Percentiles rank a stretch among this genome's conserved stretches.
These are phyloP conservation scores for Plenodomus tracheiphilus DNA, from an alignment of 2,329 filamentous ascomycete species.

Conservation along the genomic window DNA sequence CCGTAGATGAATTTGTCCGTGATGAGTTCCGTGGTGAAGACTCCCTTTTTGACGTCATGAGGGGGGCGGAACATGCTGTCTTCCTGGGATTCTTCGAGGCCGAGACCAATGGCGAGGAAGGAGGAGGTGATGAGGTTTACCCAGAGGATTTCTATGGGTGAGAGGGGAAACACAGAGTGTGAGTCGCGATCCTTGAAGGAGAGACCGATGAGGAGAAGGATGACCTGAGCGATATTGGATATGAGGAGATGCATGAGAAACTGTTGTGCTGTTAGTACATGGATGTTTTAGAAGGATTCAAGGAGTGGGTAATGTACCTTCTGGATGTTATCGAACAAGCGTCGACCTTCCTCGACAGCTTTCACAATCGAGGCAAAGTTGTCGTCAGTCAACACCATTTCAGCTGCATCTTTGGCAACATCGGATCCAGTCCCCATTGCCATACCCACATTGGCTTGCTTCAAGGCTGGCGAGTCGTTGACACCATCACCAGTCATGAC, in stretches of 20 bases:
- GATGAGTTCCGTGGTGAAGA: conserved; percentile 53
- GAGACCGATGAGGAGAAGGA: conserved; percentile 52
- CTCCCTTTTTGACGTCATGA: conserved; percentile 47
- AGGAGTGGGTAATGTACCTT: conserved; percentile 27
- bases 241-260: conserved; percentile 55
- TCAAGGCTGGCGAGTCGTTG: conserved; percentile 47
- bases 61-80: conserved; percentile 54
- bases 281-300: conserved; percentile 1
- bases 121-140: conserved; percentile 54
- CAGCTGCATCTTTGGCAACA: conserved; percentile 47
- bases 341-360: conserved; percentile 46
- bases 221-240: conserved; percentile 54
- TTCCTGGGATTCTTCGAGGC: conserved; percentile 50
- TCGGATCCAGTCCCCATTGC: conserved; percentile 48
- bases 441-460: conserved; percentile 48
- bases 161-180: conserved; percentile 51
- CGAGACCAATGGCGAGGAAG: conserved; percentile 53
- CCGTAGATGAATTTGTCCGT: conserved; percentile 55
- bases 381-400: conserved; percentile 48
- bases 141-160: conserved; percentile 54
- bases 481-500: conserved; percentile 51
- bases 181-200: conserved; percentile 51
- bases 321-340: conserved; percentile 48
- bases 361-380: conserved; percentile 49
- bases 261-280: conserved; percentile 4